These are phyloP conservation scores for Primulina huaijiensis DNA, from an alignment of 257 asterid genomes.

Conservation along the genomic window DNA sequence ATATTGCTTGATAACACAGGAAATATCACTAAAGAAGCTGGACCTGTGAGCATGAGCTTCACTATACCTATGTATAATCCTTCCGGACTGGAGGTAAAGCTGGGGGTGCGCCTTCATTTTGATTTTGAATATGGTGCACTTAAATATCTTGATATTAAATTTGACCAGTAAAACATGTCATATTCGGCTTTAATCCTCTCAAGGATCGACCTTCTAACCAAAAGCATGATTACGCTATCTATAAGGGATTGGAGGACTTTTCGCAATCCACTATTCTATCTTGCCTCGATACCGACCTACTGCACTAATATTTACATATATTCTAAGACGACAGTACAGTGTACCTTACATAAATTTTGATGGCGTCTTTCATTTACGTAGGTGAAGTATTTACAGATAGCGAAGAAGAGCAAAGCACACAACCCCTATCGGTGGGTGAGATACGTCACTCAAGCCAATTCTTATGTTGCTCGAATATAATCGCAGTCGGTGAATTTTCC, in stretches of 20 bases:
- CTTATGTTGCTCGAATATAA: constrained; percentile 96
- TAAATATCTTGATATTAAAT: neutral
- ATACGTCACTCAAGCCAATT: constrained; percentile 93
- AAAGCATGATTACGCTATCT: neutral
- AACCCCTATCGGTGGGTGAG: constrained; percentile 98
- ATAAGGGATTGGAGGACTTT: neutral
- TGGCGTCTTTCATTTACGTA: constrained; percentile 26
- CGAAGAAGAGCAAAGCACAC: constrained; percentile 70
- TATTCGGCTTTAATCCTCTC: neutral
- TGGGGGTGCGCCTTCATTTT: neutral
- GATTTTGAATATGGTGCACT: neutral
- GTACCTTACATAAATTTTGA: neutral
- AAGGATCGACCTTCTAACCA: neutral
- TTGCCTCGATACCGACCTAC: constrained; percentile 19
- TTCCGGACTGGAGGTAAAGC: constrained; percentile 88
- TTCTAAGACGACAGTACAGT: neutral
- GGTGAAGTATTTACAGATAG: constrained; percentile 95
- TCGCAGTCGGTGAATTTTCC: neutral
- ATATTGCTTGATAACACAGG: constrained; percentile 44
- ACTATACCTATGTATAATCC: constrained; percentile 97
- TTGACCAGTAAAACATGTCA: neutral
- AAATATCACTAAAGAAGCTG: constrained; percentile 96
- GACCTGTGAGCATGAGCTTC: constrained; percentile 98
- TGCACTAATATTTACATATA: constrained; percentile 87
- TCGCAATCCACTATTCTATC: neutral